Evolutionary conservation across 176 grass and related monocot genomes (phyloP).

Genomic region (Raddia distichophylla): DNA sequence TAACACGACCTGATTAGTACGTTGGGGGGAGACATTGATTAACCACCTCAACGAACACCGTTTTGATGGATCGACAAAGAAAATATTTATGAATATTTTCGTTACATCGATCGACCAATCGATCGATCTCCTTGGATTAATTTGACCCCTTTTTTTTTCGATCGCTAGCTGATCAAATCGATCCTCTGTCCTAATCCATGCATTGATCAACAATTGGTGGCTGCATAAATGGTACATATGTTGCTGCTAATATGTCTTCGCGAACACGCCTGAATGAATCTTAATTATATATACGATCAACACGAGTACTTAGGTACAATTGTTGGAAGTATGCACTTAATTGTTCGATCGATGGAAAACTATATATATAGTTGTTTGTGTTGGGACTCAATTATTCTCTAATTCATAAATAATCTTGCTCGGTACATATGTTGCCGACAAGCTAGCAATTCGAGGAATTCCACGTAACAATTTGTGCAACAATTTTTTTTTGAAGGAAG

Average conservation of each 20-base stretch:
- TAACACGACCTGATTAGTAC: slow-evolving; percentile 22
- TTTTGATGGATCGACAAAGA: neutral
- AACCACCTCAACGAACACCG: slow-evolving; percentile 43
- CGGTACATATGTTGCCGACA: neutral
- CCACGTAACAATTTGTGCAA: too few species aligned
- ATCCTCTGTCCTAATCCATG: neutral
- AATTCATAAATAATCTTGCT: too few species aligned
- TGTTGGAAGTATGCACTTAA: neutral
- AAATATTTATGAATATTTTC: neutral
- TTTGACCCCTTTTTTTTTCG: neutral
- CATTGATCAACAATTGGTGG: neutral
- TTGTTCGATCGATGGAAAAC: neutral
- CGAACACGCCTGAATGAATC: neutral
- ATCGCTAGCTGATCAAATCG: slow-evolving; percentile 4
- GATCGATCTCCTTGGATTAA: neutral
- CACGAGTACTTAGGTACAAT: neutral
- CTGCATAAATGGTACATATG: neutral
- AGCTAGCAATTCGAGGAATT: too few species aligned
- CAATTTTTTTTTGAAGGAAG: too few species aligned
- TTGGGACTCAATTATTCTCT: too few species aligned
- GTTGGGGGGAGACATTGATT: slow-evolving; percentile 41
- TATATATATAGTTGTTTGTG: neutral
- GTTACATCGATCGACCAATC: neutral
- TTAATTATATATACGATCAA: neutral
- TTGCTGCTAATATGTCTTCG: neutral